Conservation (phyloP, 2,329 filamentous ascomycete genomes). For the Orbilia javanica region DNA sequence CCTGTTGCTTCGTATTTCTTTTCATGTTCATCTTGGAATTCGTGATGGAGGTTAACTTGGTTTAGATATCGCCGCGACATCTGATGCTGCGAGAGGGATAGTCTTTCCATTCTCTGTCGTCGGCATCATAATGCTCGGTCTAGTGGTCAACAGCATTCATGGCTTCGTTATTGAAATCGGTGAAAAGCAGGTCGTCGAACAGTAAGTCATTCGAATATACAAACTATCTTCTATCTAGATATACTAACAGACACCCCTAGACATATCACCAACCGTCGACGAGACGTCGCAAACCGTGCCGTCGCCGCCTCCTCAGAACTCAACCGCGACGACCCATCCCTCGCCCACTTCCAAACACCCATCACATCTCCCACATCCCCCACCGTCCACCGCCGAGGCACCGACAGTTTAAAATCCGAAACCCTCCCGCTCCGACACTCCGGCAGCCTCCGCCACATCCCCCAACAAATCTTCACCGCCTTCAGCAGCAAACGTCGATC, state of each 20-base stretch:
- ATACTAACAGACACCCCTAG: slow-evolving; percentile 1
- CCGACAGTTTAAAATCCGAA: background rate
- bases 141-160: slow-evolving; percentile 84
- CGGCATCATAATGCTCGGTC: slow-evolving; percentile 85
- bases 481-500: slow-evolving; percentile 29
- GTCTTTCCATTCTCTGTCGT: slow-evolving; percentile 86
- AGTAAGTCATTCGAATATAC: slow-evolving; percentile 19
- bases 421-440: slow-evolving; percentile 12
- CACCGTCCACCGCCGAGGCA: background rate
- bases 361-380: background rate
- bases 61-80: slow-evolving; percentile 48
- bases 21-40: too few relatives aligned
- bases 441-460: slow-evolving; percentile 33
- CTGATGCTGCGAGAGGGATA: slow-evolving; percentile 74
- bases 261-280: slow-evolving; percentile 43
- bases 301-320: slow-evolving; percentile 46
- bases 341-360: slow-evolving; percentile 21
- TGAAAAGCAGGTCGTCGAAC: slow-evolving; percentile 57
- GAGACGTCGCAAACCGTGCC: slow-evolving; percentile 45
- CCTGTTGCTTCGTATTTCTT: too few relatives aligned
- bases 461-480: slow-evolving; percentile 14
- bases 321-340: slow-evolving; percentile 35
- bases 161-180: slow-evolving; percentile 64
- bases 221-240: background rate
- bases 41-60: too few relatives aligned